phyloP scores from a whole-genome alignment of 257 asterid species.

The Plantago ovata region DNA sequence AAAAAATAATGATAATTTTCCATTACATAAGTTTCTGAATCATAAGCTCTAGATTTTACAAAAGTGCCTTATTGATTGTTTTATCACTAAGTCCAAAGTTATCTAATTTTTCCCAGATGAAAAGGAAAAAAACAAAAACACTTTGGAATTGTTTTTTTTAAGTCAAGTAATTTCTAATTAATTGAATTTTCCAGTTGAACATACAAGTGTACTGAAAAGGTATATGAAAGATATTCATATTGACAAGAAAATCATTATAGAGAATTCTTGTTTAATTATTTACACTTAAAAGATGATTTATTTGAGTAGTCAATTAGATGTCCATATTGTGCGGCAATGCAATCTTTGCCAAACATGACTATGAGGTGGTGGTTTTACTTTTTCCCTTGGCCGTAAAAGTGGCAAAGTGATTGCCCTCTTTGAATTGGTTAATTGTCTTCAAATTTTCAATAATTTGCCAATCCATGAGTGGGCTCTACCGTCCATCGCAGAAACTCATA shows the following conservation, averaged over 20 bases:
- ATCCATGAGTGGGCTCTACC: conserved; percentile 11
- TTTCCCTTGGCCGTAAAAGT: conserved; percentile 4
- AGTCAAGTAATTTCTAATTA: too few relatives aligned
- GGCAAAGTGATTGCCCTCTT: conserved; percentile 13
- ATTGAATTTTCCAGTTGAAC: not conserved
- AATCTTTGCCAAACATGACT: conserved; percentile 25
- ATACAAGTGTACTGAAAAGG: not conserved
- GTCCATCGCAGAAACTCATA: not conserved
- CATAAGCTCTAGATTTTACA: conserved; percentile 18
- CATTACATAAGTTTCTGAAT: conserved; percentile 22
- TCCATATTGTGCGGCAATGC: not conserved
- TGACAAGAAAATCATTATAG: too few relatives aligned
- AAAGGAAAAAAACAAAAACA: not conserved
- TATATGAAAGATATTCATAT: not conserved
- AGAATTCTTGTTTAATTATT: too few relatives aligned
- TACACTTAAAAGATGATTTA: not conserved
- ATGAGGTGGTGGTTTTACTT: not conserved
- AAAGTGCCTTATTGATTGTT: conserved; percentile 23
- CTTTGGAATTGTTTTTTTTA: too few relatives aligned
- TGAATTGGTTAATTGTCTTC: not conserved
- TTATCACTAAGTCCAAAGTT: conserved; percentile 5
- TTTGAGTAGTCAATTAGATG: not conserved
- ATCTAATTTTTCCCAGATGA: conserved; percentile 22
- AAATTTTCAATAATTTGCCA: conserved; percentile 25
- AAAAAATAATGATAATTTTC: conserved; percentile 20